Percentiles rank a stretch among this genome's conserved stretches.
These are phyloP conservation scores for Fraxinus ornus DNA, from an alignment of 305 asterid species.

Conservation along the genomic window DNA sequence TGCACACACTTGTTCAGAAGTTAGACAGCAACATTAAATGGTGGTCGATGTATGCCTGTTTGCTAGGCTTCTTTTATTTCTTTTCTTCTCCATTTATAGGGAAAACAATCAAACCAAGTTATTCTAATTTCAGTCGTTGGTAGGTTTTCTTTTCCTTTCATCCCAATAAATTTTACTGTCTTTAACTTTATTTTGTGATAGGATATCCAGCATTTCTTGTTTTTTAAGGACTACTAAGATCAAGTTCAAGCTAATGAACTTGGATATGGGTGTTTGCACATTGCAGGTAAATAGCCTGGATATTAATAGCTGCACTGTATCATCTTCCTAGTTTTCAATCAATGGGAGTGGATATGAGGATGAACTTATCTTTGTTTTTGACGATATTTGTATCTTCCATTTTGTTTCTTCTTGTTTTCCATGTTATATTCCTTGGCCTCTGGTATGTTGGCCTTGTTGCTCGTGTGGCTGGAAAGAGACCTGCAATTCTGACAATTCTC, in stretches of 20 bases:
- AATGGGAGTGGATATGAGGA: slow-evolving; percentile 98
- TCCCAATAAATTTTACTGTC: neutral
- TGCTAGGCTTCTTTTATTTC: slow-evolving; percentile 98
- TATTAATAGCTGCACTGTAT: slow-evolving; percentile 88
- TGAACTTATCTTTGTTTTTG: slow-evolving; percentile 91
- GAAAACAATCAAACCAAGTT: slow-evolving; percentile 93
- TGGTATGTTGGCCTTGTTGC: slow-evolving; percentile 97
- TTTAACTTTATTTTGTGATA: neutral
- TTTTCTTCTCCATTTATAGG: slow-evolving; percentile 97
- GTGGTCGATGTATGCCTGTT: slow-evolving; percentile 99
- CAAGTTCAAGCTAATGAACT: slow-evolving; percentile 1
- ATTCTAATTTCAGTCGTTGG: slow-evolving; percentile 97
- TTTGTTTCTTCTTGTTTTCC: slow-evolving; percentile 89
- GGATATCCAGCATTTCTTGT: neutral
- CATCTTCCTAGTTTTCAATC: slow-evolving; percentile 99
- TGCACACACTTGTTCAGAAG: slow-evolving; percentile 96
- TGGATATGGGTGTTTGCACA: slow-evolving; percentile 14
- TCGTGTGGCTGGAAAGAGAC: slow-evolving; percentile 93
- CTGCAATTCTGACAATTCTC: slow-evolving; percentile 74
- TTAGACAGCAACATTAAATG: slow-evolving; percentile 94
- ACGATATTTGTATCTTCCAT: slow-evolving; percentile 79
- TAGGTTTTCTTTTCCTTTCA: slow-evolving; percentile 29
- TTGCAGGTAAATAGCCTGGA: slow-evolving; percentile 92
- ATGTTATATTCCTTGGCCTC: slow-evolving; percentile 78
- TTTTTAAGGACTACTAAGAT: neutral